Base-by-base conservation (phyloP, 306 rosid genomes). In the Cicer bijugum region DNA sequence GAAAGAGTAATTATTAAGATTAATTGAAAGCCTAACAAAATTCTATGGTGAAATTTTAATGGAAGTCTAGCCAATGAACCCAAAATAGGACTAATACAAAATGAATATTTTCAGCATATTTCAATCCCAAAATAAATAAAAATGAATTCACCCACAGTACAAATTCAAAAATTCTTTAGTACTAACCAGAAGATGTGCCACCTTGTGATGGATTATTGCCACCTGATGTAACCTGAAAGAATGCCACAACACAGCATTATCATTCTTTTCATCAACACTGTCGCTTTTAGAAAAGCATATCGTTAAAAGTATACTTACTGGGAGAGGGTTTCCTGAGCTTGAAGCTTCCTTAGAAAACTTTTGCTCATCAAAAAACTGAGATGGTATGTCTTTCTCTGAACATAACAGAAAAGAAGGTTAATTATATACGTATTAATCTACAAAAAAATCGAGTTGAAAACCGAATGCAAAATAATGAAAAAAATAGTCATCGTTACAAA, bases 331-430 rank as follows among this genome's bases (percentile, higher is more conserved):
- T 62, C 86, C 91, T 17, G 97, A 91, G 85, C 95, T 80, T 57
- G 97, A 88, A 69, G 91, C 85, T 81, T 84, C 86, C 84, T 85
- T 83, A 52, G 89, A 33, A 46, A 59, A 78, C 81, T 83, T 88
- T 66, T 85, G 91, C 71, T 89, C 96, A 52, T 87, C 96, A 0
- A 89, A 76, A 83, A 76, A 86, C 65, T 70, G 87, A 67, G 92
- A 48, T 45, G 98, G 98, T 61, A 94, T 79, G 82, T 91, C 98
- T 84, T 94, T 94, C 81, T 91, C 98, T 89, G 91, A 67, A 61
- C 77, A 75, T 19, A 50, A 59, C 14, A 39, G 39, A 81, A 39
- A 52, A 39, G 37, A 76, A 71, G 75, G 35, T 71, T 66, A 76
- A 53, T 53, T 37, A 73, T 39, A 42, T 52, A 68, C 0, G 5